Percentiles rank a stretch among this genome's conserved stretches.
These are phyloP conservation scores for Phanerochaete sordida DNA, from an alignment of 768 basidiomycete genomes.

Conservation along the genomic window DNA sequence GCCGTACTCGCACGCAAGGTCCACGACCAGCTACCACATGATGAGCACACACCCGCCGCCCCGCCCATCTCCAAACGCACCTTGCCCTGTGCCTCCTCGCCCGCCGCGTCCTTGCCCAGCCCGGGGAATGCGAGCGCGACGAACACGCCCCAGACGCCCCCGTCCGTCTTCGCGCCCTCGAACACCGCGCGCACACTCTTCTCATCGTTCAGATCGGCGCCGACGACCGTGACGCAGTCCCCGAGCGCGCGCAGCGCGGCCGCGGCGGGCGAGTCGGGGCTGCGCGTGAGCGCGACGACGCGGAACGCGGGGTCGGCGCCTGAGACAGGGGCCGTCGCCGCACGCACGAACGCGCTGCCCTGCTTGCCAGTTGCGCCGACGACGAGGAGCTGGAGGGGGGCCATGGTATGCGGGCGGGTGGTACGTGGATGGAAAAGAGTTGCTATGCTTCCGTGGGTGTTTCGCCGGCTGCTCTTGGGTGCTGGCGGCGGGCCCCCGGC, in stretches of 20 bases:
- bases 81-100: constrained; percentile 39
- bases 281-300: constrained; percentile 36
- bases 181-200: constrained; percentile 31
- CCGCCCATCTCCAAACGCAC: too few species aligned
- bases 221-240: constrained; percentile 28
- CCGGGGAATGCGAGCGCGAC: constrained; percentile 38
- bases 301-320: constrained; percentile 20
- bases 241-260: constrained; percentile 20
- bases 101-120: constrained; percentile 36
- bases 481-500: too few species aligned
- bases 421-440: too few species aligned
- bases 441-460: not conserved
- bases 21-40: constrained; percentile 27
- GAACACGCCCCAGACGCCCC: constrained; percentile 36
- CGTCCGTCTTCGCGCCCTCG: constrained; percentile 25
- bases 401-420: too few species aligned
- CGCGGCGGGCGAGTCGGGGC: constrained; percentile 25
- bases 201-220: constrained; percentile 32
- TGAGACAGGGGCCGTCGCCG: not conserved
- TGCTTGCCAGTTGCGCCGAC: constrained; percentile 6
- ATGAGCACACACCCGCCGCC: too few species aligned
- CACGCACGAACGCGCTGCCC: constrained; percentile 3
- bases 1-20: constrained; percentile 33
- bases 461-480: not conserved
- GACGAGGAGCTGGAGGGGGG: constrained; percentile 2